Conservation (phyloP, 2,329 filamentous ascomycete genomes). For the Calcarisporium arbuscula region DNA sequence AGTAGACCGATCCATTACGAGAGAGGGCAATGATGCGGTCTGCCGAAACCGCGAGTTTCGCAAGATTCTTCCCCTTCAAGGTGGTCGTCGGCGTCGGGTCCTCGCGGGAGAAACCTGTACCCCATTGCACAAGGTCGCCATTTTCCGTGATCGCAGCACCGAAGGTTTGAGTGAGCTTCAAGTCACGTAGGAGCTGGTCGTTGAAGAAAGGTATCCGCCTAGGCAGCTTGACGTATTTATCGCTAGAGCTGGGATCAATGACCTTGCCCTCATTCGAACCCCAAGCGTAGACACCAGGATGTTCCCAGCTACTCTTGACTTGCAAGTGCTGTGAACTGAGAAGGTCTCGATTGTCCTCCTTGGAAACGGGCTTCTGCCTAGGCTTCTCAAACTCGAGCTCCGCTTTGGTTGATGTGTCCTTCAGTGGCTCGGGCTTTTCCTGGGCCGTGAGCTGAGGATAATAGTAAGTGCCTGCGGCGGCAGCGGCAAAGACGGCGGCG, state of each 20-base stretch:
- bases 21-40: conserved; percentile 80
- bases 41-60: conserved; percentile 67
- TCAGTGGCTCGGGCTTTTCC: conserved; percentile 11
- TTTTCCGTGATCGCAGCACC: conserved; percentile 83
- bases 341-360: conserved; percentile 67
- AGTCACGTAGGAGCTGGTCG: conserved; percentile 72
- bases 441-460: conserved; percentile 27
- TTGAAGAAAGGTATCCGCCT: conserved; percentile 77
- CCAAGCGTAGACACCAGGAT: conserved; percentile 90
- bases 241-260: conserved; percentile 76
- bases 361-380: conserved; percentile 48
- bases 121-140: conserved; percentile 91
- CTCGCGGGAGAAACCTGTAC: conserved; percentile 63
- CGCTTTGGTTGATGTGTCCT: conserved; percentile 29
- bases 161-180: conserved; percentile 77
- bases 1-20: conserved; percentile 72
- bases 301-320: conserved; percentile 73
- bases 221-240: conserved; percentile 72
- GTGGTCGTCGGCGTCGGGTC: conserved; percentile 62
- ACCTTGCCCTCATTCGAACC: conserved; percentile 80
- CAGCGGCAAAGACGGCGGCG: conserved; percentile 29
- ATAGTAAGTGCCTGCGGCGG: conserved; percentile 31
- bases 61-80: conserved; percentile 72
- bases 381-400: conserved; percentile 64
- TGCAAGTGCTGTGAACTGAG: conserved; percentile 84